phyloP scores from a whole-genome alignment of 345 rosid species.

The Reutealis trisperma region DNA sequence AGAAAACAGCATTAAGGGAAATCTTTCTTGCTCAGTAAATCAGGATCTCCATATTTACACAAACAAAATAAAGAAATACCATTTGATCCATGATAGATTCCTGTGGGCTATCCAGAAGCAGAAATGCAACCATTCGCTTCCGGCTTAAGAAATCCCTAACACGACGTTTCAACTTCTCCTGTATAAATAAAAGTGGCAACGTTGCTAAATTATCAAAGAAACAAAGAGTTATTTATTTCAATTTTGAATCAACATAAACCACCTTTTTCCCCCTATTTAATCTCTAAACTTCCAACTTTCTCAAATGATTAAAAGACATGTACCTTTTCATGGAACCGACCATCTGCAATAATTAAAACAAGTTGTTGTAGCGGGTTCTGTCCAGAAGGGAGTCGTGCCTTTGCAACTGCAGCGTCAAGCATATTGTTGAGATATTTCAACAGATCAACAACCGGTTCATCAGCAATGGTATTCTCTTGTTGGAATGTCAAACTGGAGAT shows the following conservation, averaged over 20 bases:
- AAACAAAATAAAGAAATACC: constrained; percentile 41
- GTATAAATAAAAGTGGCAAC: constrained; percentile 7
- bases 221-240: background rate
- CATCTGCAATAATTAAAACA: constrained; percentile 86
- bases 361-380: constrained; percentile 95
- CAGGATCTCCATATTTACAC: background rate
- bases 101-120: constrained; percentile 68
- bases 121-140: constrained; percentile 91
- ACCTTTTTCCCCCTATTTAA: background rate
- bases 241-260: background rate
- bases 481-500: constrained; percentile 78
- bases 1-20: background rate
- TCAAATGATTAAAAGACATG: background rate
- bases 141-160: constrained; percentile 69
- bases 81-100: constrained; percentile 66
- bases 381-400: constrained; percentile 81
- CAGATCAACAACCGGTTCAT: constrained; percentile 79
- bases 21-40: background rate
- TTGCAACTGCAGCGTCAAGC: constrained; percentile 68
- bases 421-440: constrained; percentile 62
- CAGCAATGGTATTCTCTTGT: constrained; percentile 83
- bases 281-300: background rate
- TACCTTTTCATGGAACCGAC: constrained; percentile 91
- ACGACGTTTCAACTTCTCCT: constrained; percentile 67
- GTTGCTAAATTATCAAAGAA: background rate